phyloP scores from a whole-genome alignment of 176 grass and related monocot genomes.

The Themeda triandra region DNA sequence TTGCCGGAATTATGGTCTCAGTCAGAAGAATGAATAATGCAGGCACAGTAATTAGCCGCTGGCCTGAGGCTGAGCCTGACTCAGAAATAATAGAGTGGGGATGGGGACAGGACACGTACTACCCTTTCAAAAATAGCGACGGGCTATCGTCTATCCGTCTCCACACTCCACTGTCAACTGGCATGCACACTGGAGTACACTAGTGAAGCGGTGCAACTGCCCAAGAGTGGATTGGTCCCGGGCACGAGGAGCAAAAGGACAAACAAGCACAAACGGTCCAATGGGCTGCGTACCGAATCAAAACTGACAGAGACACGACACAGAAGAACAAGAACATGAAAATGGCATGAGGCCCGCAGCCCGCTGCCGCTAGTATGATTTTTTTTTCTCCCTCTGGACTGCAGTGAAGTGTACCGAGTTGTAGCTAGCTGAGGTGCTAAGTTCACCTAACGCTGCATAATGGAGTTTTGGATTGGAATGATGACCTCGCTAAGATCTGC shows the following conservation, averaged over 20 bases:
- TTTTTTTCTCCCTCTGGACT: neutral
- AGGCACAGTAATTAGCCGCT: neutral
- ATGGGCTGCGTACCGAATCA: neutral
- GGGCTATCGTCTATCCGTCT: neutral
- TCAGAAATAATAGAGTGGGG: neutral
- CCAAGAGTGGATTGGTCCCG: slow-evolving; percentile 4
- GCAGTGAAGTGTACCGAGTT: neutral
- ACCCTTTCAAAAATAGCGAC: neutral
- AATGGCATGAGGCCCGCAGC: neutral
- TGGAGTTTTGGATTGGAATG: neutral
- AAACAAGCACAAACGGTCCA: neutral
- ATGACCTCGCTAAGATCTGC: slow-evolving; percentile 6
- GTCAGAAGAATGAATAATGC: neutral
- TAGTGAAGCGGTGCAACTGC: neutral
- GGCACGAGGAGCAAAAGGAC: neutral
- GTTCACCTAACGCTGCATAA: slow-evolving; percentile 18
- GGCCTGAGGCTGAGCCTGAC: too few species aligned
- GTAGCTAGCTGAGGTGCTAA: neutral
- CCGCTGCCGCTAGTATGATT: neutral
- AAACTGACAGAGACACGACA: slow-evolving; percentile 3
- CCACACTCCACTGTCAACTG: neutral
- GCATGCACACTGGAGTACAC: neutral
- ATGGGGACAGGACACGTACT: neutral
- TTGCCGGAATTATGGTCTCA: neutral
- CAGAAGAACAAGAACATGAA: neutral